Base-by-base conservation (phyloP, 2,329 filamentous ascomycete species). In the Shiraia sp. region DNA sequence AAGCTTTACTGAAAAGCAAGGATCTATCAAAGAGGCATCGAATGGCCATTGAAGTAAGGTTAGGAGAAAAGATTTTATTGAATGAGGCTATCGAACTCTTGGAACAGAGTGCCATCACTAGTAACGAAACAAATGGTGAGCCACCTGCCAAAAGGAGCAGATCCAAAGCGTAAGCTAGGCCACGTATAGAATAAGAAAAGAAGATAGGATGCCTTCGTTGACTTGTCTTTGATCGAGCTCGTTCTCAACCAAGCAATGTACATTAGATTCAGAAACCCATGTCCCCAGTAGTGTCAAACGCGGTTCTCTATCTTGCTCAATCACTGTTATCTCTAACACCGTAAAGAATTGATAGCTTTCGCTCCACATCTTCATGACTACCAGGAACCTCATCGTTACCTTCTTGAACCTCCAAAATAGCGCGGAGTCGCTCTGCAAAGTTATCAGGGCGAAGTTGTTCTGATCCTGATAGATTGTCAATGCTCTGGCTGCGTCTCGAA, bases 31-130 rank as follows among this genome's bases (percentile, higher is more conserved):
- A 48, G n/a, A 49, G 54, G 15, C 42, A 40, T 26, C 46, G 52
- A 2, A 57, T 59, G 56, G 50, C 56, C 1, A 13, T 57, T 10
- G 45, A 53, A 6, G 50, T 57, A 5, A 47, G 56, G 5, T 10
- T 57, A 7, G 54, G 56, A 7, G 56, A 59, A 24, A 59, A 59
- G 28, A 15, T 25, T 1, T 14, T 59, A 14, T 39, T 59, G 5
- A 36, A 50, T 16, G 56, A 59, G 34, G 52, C 46, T 10, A 17
- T 53, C 10, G 38, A 28, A 3, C 30, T 45, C 12, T 8, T 53
- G 22, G 33, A 39, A 32, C 37, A 24, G 8, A 28, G 30, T 14
- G 27, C 4, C 12, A 10, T 4, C 12, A 9, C 4, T 10, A 23
- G 12, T 15, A 30, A 29, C 5, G 16, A 12, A 13, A 16, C 10